Evolutionary conservation across 1,139 yeast genomes (phyloP), one percentile per base, ranked within the genome.

Genomic region (Sugiyamaella grinbergsii): DNA sequence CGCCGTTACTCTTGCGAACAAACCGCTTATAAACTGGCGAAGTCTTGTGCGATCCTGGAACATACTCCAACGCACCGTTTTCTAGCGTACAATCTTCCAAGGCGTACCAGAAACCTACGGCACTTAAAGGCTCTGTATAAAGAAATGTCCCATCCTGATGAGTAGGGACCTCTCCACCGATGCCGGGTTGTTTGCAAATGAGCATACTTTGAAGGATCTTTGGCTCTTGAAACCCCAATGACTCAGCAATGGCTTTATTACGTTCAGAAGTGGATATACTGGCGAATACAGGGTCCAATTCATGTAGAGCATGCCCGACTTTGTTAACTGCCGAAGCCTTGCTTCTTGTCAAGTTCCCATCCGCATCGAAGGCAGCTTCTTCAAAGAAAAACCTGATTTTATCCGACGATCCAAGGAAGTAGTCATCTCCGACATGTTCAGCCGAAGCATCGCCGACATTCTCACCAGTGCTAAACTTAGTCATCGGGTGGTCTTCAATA

Each of bases 91-190:
- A 86, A 61, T 85, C 87, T 59, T 86, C 90, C 57, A 86, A 69
- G 0, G 95, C 93, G 62, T 82, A 81, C 95, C 95, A 86, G 63
- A 83, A 86, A 3, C 95, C 95, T 38, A 85, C 67, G 0, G 93
- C 90, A 2, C 81, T 71, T 50, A 78, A 82, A 0, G 95, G 95
- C 24, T 80, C 73, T 0, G 95, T 86, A 67, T 74, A 86, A 32
- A 86, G 71, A 60, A 86, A 86, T 2, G 83, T 81, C 1, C 82
- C 90, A 64, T 86, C 95, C 48, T 83, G 85, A 62, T 86, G 95
- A 0, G 86, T 75, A 1, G 94, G 94, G 0, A 86, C 95, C 39
- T 82, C 83, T 1, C 84, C 85, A 26, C 95, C 86, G 38, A 78
- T 80, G 49, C 75, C 77, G 0, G 94, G 91, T 62, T 85, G 94